Base-by-base conservation (phyloP, 2,329 filamentous ascomycete species). In the Aspergillus versicolor region DNA sequence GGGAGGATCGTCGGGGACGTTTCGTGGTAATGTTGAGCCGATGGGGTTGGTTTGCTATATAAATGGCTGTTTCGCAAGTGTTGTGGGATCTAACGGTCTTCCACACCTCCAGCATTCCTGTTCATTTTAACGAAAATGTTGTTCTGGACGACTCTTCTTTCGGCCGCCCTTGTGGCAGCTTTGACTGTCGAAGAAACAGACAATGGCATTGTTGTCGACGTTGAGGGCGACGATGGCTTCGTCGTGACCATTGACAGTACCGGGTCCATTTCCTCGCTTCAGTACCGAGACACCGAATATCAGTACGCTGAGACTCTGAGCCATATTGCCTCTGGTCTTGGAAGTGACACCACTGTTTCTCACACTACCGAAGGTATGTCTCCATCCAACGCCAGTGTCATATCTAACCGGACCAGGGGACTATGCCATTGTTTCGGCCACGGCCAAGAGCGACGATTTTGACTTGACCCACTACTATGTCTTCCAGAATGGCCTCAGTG, bases 391-490 rank as follows among this genome's bases (percentile, higher is more conserved):
- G 8, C 8, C 19, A n/a, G 21, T 17, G 8, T 4, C 8, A 21
- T 30, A 19, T 27, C 48, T 50, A 50, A 50, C 37, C 40, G 5
- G 21, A 2, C 4, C n/a, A 50, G 37, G 48, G 22, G 22, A 50
- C 37, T 50, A 50, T 22, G 48, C 34, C 5, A 42, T 50, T 19
- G 48, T 50, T 9, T 41, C 52, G 3, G 52, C 52, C 22, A 54
- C 43, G 6, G 19, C 37, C 21, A 34, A 47, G 3, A 17, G 7
- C 27, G 52, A 47, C 11, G 34, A 47, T 4, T 54, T 54, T 11
- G 24, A 54, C 11, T 34, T 54, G 5, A 54, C 52, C 1, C 52
- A 54, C 17, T 48, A 54, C n/a, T 54, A 54, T 8, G 30, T 54
- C 15, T 54, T 54, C 22, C 41, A 54, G 32, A 34, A 54, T 27